Evolutionary conservation across 169 alveolate genomes (phyloP), one percentile per base, ranked within the genome.

Genomic region (Plasmodium malariae): DNA sequence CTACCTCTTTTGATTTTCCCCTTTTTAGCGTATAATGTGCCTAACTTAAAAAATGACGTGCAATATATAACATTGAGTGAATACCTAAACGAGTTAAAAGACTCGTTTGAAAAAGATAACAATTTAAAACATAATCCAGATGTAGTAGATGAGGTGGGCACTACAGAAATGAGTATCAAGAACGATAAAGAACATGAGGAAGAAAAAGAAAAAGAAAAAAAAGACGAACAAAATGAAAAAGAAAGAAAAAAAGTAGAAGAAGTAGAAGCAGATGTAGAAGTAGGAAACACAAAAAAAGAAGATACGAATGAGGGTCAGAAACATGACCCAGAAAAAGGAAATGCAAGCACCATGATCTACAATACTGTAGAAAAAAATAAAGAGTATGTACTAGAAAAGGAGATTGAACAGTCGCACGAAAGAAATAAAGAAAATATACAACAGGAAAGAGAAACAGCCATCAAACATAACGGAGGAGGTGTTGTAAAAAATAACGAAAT

Each of bases 11-110:
- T 51, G 14, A 43, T 19, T 11, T 73, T 63, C 55, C 19, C 74
- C 14, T 28, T 62, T 78, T 78, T 62, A 78, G 89, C 65, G 40
- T 78, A 78, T 78, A 36, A 65, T 43, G 36, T 30, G 43, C 76
- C 59, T n/a, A 32, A 11, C 17, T 45, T 45, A 40, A 78, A 32
- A 28, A 78, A 63, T 45, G 74, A 78, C 28, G 40, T 34, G 17
- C 24, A 78, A 21, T 63, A 21, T 37, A 68, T 55, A 3, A 40
- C 89, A 43, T 32, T 78, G 40, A 63, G 37, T 45, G 89, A 78
- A 62, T 78, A 78, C 55, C 55, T 78, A 68, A 63, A 63, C 3
- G 49, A 54, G 37, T 63, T 78, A 78, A 78, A 45, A 60, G 21
- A 26, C 40, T 55, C 87, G 24, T 19, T 19, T 55, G 71, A 78